Base-by-base conservation (phyloP, 768 basidiomycete species). In the Amylocystis lapponica region DNA sequence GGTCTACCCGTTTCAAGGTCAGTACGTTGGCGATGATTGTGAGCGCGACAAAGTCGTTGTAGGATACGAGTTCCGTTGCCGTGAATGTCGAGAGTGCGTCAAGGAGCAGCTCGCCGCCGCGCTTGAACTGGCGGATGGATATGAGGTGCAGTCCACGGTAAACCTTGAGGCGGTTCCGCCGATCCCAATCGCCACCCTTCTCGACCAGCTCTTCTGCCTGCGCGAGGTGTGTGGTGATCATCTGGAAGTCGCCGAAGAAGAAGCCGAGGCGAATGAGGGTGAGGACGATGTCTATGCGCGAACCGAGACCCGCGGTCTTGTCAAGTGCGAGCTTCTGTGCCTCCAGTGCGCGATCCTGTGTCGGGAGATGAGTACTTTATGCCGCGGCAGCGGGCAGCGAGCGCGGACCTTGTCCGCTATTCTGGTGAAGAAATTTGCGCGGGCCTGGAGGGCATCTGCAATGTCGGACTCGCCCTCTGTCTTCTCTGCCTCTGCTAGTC, bases 121-220 rank as follows among this genome's bases (percentile, higher is more conserved):
- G 78, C 57, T 88, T 83, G 72, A 97, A 97, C 56, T 94, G 83
- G n/a, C 95, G 84, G 48, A 89, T 84, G 23, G 89, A 86, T 25
- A 94, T 66, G 33, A 84, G 70, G 57, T 95, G 86, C 0, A 96
- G 69, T 36, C 86, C 94, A 39, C 80, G 79, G 69, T 98, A 99
- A 31, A 97, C 95, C 65, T 99, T 99, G 55, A 97, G 78, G 34
- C 95, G 79, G 64, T 97, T 99, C 29, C 93, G 79, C 41, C 95
- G 74, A 62, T 99, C 95, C 95, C 95, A 99, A 66, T 99, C 95
- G 34, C 95, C 95, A 1, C 95, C 95, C 61, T 91, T 78, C 54
- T 97, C 93, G 41, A 96, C 86, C 32, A 96, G 71, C 87, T 81
- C 75, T 54, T 90, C 86, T 0, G 94, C 94, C 53, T 83, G 81